These are phyloP conservation scores for Neofusicoccum parvum DNA, from an alignment of 2,329 filamentous ascomycete genomes.

Conservation along the genomic window DNA sequence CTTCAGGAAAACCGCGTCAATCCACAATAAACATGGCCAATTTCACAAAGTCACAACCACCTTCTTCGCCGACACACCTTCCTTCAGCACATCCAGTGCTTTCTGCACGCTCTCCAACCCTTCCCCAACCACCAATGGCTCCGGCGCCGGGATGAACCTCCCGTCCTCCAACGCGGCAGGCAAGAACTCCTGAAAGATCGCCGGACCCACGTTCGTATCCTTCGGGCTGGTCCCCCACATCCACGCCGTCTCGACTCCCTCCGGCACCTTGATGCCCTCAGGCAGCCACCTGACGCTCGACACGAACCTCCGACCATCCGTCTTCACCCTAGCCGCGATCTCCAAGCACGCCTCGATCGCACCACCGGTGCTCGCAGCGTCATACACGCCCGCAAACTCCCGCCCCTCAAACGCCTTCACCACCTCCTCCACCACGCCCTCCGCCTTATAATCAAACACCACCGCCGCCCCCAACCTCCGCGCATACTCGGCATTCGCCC, in stretches of 20 bases:
- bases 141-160: constrained; percentile 32
- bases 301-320: not conserved
- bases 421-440: constrained; percentile 37
- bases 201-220: constrained; percentile 33
- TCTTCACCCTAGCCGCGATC: not conserved
- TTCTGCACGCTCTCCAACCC: constrained; percentile 31
- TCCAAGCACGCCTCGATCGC: not conserved
- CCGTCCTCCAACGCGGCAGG: constrained; percentile 35
- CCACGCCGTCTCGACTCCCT: not conserved
- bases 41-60: constrained; percentile 34
- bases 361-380: constrained; percentile 28
- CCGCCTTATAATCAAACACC: constrained; percentile 37
- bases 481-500: constrained; percentile 35
- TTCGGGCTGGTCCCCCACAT: not conserved
- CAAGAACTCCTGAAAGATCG: constrained; percentile 36
- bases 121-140: constrained; percentile 31
- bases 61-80: constrained; percentile 43
- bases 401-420: constrained; percentile 37
- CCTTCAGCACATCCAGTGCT: constrained; percentile 28
- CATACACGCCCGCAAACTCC: constrained; percentile 44
- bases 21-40: not conserved
- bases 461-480: constrained; percentile 33
- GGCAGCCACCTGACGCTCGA: not conserved
- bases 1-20: too few species aligned
- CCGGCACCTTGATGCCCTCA: not conserved